Conservation (phyloP, 2,329 filamentous ascomycete genomes). For the Calonectria pauciramosa region DNA sequence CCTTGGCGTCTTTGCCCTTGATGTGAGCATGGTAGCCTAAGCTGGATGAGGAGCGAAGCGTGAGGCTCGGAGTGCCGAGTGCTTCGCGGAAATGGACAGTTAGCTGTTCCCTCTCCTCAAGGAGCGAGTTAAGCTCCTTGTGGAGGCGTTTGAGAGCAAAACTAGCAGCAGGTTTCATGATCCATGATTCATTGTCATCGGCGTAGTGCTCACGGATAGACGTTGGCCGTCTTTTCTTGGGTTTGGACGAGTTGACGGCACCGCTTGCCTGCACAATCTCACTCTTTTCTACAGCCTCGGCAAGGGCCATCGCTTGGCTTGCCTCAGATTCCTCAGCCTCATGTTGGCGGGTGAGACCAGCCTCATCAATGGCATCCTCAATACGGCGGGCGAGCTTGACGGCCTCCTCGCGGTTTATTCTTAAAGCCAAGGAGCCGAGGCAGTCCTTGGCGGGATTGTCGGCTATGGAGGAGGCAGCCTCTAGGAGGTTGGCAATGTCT, state of each 20-base stretch:
- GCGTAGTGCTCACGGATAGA: conserved; percentile 71
- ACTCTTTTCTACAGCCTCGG: conserved; percentile 76
- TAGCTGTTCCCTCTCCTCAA: conserved; percentile 71
- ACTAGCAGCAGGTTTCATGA: conserved; percentile 79
- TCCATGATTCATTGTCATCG: conserved; percentile 72
- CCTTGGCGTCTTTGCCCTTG: conserved; percentile 79
- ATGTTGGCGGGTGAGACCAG: conserved; percentile 86
- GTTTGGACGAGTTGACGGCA: conserved; percentile 62
- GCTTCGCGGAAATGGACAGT: conserved; percentile 72
- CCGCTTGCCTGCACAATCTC: conserved; percentile 74
- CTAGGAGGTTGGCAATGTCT: conserved; percentile 69
- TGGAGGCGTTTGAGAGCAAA: conserved; percentile 76
- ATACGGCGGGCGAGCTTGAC: conserved; percentile 79
- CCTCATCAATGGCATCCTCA: conserved; percentile 87
- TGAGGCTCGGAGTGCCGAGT: conserved; percentile 75
- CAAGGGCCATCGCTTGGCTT: conserved; percentile 78
- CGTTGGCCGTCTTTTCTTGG: conserved; percentile 58
- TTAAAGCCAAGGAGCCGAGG: conserved; percentile 61
- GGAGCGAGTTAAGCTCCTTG: conserved; percentile 71
- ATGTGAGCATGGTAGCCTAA: conserved; percentile 93
- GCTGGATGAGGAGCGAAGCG: conserved; percentile 87
- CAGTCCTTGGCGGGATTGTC: conserved; percentile 47
- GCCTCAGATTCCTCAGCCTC: conserved; percentile 80
- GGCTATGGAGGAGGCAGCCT: conserved; percentile 35
- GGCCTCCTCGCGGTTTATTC: conserved; percentile 78